Percentiles rank a stretch among this genome's conserved stretches.
phyloP scores from a whole-genome alignment of 192 early-diverging fungal genomes.

The Coemansia interrupta region DNA sequence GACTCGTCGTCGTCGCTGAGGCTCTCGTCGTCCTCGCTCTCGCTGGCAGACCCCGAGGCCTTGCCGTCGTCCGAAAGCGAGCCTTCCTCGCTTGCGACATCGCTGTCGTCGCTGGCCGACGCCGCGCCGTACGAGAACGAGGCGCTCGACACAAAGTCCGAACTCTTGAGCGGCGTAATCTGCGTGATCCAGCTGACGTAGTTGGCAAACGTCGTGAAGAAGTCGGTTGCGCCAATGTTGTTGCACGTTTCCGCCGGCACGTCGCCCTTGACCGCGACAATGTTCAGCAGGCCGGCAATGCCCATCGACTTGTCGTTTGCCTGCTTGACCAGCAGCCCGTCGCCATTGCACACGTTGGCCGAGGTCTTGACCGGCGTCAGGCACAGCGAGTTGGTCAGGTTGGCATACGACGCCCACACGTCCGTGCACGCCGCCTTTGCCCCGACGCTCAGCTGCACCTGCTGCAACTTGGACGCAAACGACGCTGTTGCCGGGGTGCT shows the following conservation, averaged over 20 bases:
- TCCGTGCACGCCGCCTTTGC: slow-evolving; percentile 32
- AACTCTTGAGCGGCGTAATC: slow-evolving; percentile 33
- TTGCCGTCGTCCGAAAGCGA: slow-evolving; percentile 3
- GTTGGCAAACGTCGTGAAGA: slow-evolving; percentile 50
- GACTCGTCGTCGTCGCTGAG: slow-evolving; percentile 11
- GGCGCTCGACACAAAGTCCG: slow-evolving; percentile 37
- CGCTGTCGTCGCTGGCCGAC: background rate
- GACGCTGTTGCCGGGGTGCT: slow-evolving; percentile 5
- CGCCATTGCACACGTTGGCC: slow-evolving; percentile 40
- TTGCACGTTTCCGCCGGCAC: slow-evolving; percentile 30
- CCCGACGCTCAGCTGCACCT: slow-evolving; percentile 30
- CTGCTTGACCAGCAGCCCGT: slow-evolving; percentile 39
- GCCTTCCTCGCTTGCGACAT: slow-evolving; percentile 3
- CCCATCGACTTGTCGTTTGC: slow-evolving; percentile 29
- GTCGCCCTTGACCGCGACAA: slow-evolving; percentile 33
- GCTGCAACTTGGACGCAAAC: slow-evolving; percentile 12
- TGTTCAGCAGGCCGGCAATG: slow-evolving; percentile 46
- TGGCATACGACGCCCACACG: slow-evolving; percentile 41
- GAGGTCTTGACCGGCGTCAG: slow-evolving; percentile 27
- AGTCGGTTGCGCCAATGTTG: slow-evolving; percentile 23
- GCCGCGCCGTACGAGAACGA: slow-evolving; percentile 22
- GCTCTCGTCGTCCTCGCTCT: slow-evolving; percentile 10
- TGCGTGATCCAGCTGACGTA: slow-evolving; percentile 50
- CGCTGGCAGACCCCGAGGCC: slow-evolving; percentile 9
- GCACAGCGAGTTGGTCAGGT: slow-evolving; percentile 50